phyloP scores from a whole-genome alignment of 805 yeast species.

The Myxozyma kluyveri region DNA sequence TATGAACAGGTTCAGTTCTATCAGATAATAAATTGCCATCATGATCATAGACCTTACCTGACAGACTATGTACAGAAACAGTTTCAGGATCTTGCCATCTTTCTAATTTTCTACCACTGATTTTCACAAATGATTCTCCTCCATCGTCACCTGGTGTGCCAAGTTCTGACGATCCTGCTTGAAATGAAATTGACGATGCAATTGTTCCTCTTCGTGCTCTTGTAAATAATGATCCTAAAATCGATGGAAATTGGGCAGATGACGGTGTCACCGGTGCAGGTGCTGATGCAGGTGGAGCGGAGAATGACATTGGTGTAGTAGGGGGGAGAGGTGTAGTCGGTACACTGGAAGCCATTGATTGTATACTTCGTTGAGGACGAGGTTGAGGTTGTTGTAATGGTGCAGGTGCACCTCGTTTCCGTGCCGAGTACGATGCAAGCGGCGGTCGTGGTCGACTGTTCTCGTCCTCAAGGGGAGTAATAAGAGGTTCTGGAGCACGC shows the following conservation, averaged over 20 bases:
- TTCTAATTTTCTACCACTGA: conserved; percentile 26
- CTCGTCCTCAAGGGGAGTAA: too few species aligned
- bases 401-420: too few species aligned
- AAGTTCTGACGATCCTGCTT: neutral
- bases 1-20: neutral
- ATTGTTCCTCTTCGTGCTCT: neutral
- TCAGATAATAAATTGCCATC: conserved; percentile 7
- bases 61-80: conserved; percentile 21
- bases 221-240: neutral
- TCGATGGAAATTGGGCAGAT: neutral
- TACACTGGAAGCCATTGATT: too few species aligned
- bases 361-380: too few species aligned
- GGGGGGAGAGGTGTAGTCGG: too few species aligned
- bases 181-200: neutral
- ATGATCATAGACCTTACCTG: conserved; percentile 24
- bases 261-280: neutral
- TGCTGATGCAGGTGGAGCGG: too few species aligned
- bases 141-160: too few species aligned
- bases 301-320: too few species aligned
- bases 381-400: too few species aligned
- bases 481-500: too few species aligned
- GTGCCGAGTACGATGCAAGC: too few species aligned
- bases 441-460: too few species aligned
- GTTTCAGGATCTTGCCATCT: conserved; percentile 30
- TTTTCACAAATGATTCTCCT: conserved; percentile 22